phyloP scores from a whole-genome alignment of 768 basidiomycete species.

The Clavulina sp. region DNA sequence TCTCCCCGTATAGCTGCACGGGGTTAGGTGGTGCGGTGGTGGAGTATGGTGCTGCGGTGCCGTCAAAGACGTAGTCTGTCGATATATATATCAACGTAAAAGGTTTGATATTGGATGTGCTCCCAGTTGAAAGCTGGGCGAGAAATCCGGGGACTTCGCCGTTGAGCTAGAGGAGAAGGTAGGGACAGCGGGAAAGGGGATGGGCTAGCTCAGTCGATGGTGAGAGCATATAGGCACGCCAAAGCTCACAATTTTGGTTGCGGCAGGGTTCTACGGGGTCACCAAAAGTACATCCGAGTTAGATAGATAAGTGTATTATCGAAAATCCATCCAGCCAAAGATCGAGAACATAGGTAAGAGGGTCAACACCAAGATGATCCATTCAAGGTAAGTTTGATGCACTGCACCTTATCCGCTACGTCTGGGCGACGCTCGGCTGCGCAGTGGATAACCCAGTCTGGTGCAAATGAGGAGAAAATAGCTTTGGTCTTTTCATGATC shows the following conservation, averaged over 20 bases:
- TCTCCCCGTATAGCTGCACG: slow-evolving; percentile 71
- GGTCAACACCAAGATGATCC: too few species aligned
- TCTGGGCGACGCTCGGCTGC: slow-evolving; percentile 90
- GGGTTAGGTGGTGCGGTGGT: slow-evolving; percentile 62
- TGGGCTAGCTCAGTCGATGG: too few species aligned
- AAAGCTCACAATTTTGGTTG: slow-evolving; percentile 24
- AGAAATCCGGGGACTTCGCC: slow-evolving; percentile 56
- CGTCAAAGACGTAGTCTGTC: slow-evolving; percentile 95
- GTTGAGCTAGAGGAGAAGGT: slow-evolving; percentile 51
- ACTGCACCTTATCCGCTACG: slow-evolving; percentile 59
- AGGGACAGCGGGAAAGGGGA: background rate
- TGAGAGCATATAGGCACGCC: background rate
- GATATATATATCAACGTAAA: slow-evolving; percentile 82
- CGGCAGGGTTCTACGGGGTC: slow-evolving; percentile 41
- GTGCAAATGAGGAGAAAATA: slow-evolving; percentile 39
- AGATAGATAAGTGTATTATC: background rate
- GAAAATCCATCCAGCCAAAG: too few species aligned
- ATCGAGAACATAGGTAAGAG: too few species aligned
- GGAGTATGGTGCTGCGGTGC: slow-evolving; percentile 77
- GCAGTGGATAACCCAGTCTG: slow-evolving; percentile 82
- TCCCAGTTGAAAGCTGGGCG: slow-evolving; percentile 42
- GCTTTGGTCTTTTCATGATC: slow-evolving; percentile 34
- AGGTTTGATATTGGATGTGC: slow-evolving; percentile 24
- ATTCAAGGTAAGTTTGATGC: too few species aligned
- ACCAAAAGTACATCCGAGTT: background rate